These are phyloP conservation scores for Physcomitrium patens DNA, from an alignment of 225 moss, liverwort and hornwort genomes.

Conservation along the genomic window DNA sequence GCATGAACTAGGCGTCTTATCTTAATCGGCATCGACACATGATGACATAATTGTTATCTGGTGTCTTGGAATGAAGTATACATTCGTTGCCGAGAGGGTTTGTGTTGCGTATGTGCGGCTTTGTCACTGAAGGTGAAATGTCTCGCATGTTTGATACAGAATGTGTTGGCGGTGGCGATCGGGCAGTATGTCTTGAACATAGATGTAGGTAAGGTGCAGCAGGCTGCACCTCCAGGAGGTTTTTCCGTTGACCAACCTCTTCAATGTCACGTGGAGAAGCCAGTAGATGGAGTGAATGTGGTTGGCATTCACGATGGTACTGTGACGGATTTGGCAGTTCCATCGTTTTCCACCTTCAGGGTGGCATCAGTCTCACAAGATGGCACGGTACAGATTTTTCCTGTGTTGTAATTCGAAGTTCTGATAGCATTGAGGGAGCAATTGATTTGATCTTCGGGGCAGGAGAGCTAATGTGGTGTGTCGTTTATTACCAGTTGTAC, in stretches of 20 bases:
- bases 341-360: conserved; percentile 69
- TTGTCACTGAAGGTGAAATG: conserved; percentile 32
- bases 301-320: conserved; percentile 71
- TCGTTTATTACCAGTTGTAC: neutral
- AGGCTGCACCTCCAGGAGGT: conserved; percentile 69
- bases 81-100: neutral
- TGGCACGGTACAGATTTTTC: conserved; percentile 70
- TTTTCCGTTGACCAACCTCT: conserved; percentile 74
- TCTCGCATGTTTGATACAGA: conserved; percentile 54
- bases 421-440: neutral
- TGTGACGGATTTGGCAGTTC: conserved; percentile 85
- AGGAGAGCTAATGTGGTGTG: neutral
- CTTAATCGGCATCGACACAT: conserved; percentile 13
- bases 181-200: conserved; percentile 80
- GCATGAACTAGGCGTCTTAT: neutral
- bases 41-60: neutral
- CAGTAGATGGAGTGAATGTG: conserved; percentile 77
- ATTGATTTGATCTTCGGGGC: conserved; percentile 18
- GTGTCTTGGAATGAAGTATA: neutral
- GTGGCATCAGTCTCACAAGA: conserved; percentile 92
- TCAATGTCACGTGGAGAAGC: conserved; percentile 73
- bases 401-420: neutral
- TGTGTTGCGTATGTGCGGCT: neutral
- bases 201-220: conserved; percentile 64
- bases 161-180: conserved; percentile 86